phyloP scores from a whole-genome alignment of 208 protist species.

The Leishmania arabica region DNA sequence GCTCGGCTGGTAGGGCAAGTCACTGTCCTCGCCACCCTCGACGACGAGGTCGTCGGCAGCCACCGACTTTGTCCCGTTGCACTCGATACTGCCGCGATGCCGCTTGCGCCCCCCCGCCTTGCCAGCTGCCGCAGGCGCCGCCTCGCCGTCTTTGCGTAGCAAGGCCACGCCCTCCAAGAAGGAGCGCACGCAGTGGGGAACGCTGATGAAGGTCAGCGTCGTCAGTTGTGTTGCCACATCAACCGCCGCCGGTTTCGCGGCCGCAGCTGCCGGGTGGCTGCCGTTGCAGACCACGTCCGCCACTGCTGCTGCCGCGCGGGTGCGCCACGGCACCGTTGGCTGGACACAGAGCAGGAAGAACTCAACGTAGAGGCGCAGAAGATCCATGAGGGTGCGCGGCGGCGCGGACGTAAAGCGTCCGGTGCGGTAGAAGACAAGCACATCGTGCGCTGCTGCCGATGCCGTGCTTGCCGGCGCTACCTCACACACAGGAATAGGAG shows the following conservation, averaged over 20 bases:
- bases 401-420: constrained; percentile 15
- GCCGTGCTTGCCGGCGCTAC: not conserved
- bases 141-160: not conserved
- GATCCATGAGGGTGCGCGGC: constrained; percentile 40
- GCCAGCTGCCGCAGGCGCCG: not conserved
- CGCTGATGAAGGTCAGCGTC: constrained; percentile 15
- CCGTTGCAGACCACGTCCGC: not conserved
- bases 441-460: not conserved
- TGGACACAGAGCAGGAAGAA: constrained; percentile 34
- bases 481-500: not conserved
- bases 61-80: not conserved
- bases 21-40: not conserved
- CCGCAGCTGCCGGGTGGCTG: not conserved
- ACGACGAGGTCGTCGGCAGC: not conserved
- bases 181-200: constrained; percentile 15
- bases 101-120: not conserved
- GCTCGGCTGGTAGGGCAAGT: not conserved
- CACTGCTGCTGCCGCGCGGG: not conserved
- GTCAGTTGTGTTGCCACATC: constrained; percentile 12
- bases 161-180: constrained; percentile 16
- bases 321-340: not conserved
- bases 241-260: not conserved
- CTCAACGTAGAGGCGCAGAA: constrained; percentile 49
- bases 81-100: not conserved
- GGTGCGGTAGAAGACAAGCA: constrained; percentile 22